These are phyloP conservation scores for Eucalyptus curtisii DNA, from an alignment of 345 rosid genomes.

Conservation along the genomic window DNA sequence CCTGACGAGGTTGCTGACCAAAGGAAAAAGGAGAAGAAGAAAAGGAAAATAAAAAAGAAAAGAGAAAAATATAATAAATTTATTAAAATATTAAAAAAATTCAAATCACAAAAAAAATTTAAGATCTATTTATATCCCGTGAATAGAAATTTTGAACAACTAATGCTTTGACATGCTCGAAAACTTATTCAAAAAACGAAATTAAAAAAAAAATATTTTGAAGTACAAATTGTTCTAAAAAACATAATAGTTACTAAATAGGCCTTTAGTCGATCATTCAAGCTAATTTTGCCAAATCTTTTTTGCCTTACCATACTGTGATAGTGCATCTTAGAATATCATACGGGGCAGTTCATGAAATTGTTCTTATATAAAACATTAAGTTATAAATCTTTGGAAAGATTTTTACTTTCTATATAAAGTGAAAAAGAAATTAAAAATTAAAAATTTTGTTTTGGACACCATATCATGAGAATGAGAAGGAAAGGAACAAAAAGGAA, in stretches of 20 bases:
- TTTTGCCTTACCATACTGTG: not conserved
- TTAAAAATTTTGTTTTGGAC: not conserved
- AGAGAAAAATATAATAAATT: too few relatives aligned
- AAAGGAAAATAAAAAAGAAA: too few relatives aligned
- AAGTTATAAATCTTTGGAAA: not conserved
- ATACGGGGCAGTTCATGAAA: not conserved
- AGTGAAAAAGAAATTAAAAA: not conserved
- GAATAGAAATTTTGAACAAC: fast-evolving
- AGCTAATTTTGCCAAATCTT: not conserved
- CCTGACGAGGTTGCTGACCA: fast-evolving
- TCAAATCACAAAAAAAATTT: too few relatives aligned
- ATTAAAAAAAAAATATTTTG: too few relatives aligned
- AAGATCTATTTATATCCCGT: fast-evolving
- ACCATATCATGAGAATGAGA: not conserved
- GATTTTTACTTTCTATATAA: not conserved
- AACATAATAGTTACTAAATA: too few relatives aligned
- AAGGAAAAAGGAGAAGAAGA: too few relatives aligned
- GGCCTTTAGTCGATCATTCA: too few relatives aligned
- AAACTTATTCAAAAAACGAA: too few relatives aligned
- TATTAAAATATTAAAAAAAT: fast-evolving
- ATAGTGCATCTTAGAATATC: not conserved
- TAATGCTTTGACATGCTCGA: fast-evolving
- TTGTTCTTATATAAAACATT: not conserved
- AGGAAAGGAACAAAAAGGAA: not conserved
- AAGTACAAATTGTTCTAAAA: fast-evolving